These are phyloP conservation scores for Ophiostoma pallidulum DNA, from an alignment of 2,329 filamentous ascomycete species.

Conservation along the genomic window DNA sequence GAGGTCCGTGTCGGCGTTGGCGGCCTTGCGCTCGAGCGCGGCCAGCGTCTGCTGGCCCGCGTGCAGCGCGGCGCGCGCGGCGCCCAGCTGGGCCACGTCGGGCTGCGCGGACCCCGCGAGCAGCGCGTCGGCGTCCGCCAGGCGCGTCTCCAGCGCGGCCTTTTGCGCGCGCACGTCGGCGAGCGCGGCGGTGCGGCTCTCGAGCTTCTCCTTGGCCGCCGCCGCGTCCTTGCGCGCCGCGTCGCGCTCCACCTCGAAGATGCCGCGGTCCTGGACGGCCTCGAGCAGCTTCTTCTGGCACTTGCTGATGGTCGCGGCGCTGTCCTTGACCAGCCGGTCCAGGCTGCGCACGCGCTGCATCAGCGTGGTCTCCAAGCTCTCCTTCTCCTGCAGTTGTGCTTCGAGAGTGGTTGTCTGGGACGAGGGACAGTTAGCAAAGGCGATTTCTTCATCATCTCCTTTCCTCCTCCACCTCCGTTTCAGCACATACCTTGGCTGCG, in stretches of 20 bases:
- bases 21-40: slow-evolving; percentile 29
- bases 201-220: slow-evolving; percentile 26
- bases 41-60: slow-evolving; percentile 32
- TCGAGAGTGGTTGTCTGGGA: slow-evolving; percentile 30
- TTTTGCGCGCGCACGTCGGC: slow-evolving; percentile 30
- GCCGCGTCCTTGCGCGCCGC: slow-evolving; percentile 28
- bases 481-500: slow-evolving; percentile 18
- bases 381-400: slow-evolving; percentile 25
- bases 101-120: slow-evolving; percentile 26
- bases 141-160: slow-evolving; percentile 26
- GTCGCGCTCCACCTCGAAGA: slow-evolving; percentile 37
- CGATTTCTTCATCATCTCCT: no score
- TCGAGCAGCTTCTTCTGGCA: slow-evolving; percentile 39
- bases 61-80: slow-evolving; percentile 30
- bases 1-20: slow-evolving; percentile 33
- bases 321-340: slow-evolving; percentile 36
- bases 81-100: slow-evolving; percentile 30
- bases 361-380: slow-evolving; percentile 16
- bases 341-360: slow-evolving; percentile 33
- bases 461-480: no score
- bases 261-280: slow-evolving; percentile 41
- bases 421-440: neutral
- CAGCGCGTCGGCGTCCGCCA: slow-evolving; percentile 26
- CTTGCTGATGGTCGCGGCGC: slow-evolving; percentile 33
- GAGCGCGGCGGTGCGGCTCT: slow-evolving; percentile 29